Conservation (phyloP, 106 monocot genomes). For the Allium cepa region DNA sequence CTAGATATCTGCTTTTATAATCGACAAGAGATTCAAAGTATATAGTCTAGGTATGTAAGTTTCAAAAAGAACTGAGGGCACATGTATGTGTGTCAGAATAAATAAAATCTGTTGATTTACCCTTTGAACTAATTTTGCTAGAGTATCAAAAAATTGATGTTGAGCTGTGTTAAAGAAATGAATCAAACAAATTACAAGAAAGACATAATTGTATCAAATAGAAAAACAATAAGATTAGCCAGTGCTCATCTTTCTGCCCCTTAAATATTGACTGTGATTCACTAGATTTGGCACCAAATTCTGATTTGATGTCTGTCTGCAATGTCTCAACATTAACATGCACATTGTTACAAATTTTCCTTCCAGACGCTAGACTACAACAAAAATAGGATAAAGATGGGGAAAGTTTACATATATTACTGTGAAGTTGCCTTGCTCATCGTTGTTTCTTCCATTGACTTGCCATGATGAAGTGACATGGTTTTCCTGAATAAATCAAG, state of each 20-base stretch:
- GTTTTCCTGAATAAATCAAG: constrained; percentile 68
- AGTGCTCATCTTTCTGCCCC: constrained; percentile 18
- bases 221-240: background rate
- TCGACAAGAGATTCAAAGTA: background rate
- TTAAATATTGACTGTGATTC: constrained; percentile 12
- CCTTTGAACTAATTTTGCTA: no score
- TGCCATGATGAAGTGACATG: constrained; percentile 74
- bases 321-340: background rate
- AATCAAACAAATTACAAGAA: background rate
- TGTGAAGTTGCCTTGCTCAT: constrained; percentile 20
- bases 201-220: background rate
- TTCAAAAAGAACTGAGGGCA: no score
- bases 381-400: background rate
- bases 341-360: background rate
- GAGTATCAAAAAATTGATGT: no score
- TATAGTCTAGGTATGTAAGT: background rate
- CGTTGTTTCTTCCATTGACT: constrained; percentile 44
- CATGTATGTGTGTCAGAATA: no score
- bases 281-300: constrained; percentile 6
- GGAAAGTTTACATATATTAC: constrained; percentile 28
- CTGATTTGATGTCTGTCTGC: constrained; percentile 11
- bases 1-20: background rate
- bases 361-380: background rate
- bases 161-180: constrained; percentile 21
- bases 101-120: no score